A percentile compares a stretch with the other conserved stretches of the same genome.
Evolutionary conservation across 2,329 filamentous ascomycete species (phyloP).

Genomic region (Lecanicillium sp.): DNA sequence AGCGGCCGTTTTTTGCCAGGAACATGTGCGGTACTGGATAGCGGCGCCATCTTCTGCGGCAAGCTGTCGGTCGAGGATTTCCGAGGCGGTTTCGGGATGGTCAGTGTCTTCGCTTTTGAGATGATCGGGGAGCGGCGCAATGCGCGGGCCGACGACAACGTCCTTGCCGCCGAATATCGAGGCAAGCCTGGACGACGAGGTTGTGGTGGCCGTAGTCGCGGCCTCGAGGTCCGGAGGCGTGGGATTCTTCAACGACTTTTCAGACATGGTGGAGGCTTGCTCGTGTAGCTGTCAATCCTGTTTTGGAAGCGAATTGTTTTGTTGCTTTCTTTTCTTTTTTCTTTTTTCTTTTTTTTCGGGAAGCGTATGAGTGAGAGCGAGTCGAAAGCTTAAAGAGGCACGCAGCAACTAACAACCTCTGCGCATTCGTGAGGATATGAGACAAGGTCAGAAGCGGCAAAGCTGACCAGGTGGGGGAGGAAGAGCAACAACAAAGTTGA

Average conservation of each 20-base stretch:
- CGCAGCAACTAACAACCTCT: background rate
- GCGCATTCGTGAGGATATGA: conserved; percentile 1
- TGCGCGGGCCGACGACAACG: conserved; percentile 45
- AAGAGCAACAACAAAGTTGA: background rate
- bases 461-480: background rate
- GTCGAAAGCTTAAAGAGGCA: background rate
- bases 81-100: conserved; percentile 40
- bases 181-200: conserved; percentile 25
- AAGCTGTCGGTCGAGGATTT: conserved; percentile 59
- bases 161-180: conserved; percentile 33
- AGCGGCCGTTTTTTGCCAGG: conserved; percentile 90
- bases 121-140: conserved; percentile 39
- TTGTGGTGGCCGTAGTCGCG: conserved; percentile 11
- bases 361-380: background rate
- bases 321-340: background rate
- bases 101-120: conserved; percentile 37
- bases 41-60: conserved; percentile 69
- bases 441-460: background rate
- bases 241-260: conserved; percentile 7
- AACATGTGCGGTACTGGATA: conserved; percentile 90
- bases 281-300: too few relatives aligned
- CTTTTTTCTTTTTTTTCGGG: background rate
- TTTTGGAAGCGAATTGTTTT: too few relatives aligned
- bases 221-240: conserved; percentile 15
- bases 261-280: conserved; percentile 14